Base-by-base conservation (phyloP, 495 filamentous ascomycete species). In the Talaromyces liani region DNA sequence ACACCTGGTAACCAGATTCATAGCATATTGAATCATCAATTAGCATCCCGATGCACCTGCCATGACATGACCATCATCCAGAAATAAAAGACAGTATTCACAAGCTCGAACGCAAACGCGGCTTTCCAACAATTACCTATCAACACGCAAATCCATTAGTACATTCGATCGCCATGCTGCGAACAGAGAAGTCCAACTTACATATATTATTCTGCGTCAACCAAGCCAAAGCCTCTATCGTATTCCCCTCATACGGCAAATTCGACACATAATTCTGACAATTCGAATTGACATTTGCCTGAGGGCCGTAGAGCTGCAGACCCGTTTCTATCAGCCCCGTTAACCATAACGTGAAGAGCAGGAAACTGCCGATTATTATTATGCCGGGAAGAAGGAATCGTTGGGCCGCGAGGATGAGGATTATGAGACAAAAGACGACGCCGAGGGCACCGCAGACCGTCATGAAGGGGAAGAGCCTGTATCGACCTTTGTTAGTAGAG, bases 51-150 rank as follows among this genome's bases (percentile, higher is more conserved):
- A 77, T 91, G 88, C 14, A 98, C 94, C 74, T 96, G 91, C 76
- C 87, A 90, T 18, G 88, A 87, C 87, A 98, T 91, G 55, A 98
- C 77, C 72, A 97, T 92, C 80, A 98, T 93, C 93, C 92, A 98
- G 6, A 97, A 67, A 69, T 96, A 84, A 70, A 97, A 95, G 27
- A 98, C 83, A 9, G 80, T 85, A 56, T 90, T 93, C 5, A 96
- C 82, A 58, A 96, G 73, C 66, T 87, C 89, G 68, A 86, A 79
- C 18, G 83, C 80, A 72, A 87, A 87, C 1, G 80, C 81, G 0
- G 84, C 81, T 68, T 82, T 83, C 84, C 84, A 86, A 65, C 80
- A 81, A 70, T 81, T 80, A 66, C 81, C 80, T 75, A 53, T 7
- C 33, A 18, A 49, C 45, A 24, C 22, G 2, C 22, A 24, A 24